Base-by-base conservation (phyloP, 345 rosid species). In the Sisymbrium irio region DNA sequence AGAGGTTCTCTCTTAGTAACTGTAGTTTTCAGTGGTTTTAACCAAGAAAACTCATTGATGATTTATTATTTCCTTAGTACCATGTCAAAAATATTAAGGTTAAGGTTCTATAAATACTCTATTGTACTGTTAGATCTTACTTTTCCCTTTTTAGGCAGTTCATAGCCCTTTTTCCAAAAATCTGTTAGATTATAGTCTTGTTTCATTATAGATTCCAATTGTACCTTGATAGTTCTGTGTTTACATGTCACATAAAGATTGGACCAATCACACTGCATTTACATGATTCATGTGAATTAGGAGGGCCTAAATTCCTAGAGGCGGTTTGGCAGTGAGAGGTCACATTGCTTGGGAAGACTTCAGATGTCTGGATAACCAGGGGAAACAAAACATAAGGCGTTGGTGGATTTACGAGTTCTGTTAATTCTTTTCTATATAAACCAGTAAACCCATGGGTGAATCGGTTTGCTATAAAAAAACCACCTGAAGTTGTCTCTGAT, bases 251-350 rank as follows among this genome's bases (percentile, higher is more conserved):
- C 59, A 27, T 35, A 60, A n/a, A 5, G 6, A 18, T 50, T 13
- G 32, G 58, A 49, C 32, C 32, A 15, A 22, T 15, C 17, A 28
- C 17, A 28, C 33, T 44, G 50, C n/a, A 15, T 54, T 42, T 25
- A 62, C 9, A 12, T 35, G 47, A 41, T 35, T 69, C 42, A 44
- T 69, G 44, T 71, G 67, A 71, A 47, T 40, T 30, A 22, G 46
- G 76, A 77, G 80, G 80, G 67, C 72, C 76, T 77, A 77, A 71
- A 56, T 46, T 69, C 18, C 50, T 45, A 14, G 3, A 27, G 62
- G 71, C 30, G 56, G 28, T 65, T 25, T 76, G 64, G 59, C 19
- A 46, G 30, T 55, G 71, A 46, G 67, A 47, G 41, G 55, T 40
- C 37, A 47, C 67, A 71, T 49, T 32, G 72, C 50, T 40, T n/a